Percentiles rank a stretch among this genome's conserved stretches.
Evolutionary conservation across 495 filamentous ascomycete species (phyloP).

Genomic region (Aspergillus ostianus): DNA sequence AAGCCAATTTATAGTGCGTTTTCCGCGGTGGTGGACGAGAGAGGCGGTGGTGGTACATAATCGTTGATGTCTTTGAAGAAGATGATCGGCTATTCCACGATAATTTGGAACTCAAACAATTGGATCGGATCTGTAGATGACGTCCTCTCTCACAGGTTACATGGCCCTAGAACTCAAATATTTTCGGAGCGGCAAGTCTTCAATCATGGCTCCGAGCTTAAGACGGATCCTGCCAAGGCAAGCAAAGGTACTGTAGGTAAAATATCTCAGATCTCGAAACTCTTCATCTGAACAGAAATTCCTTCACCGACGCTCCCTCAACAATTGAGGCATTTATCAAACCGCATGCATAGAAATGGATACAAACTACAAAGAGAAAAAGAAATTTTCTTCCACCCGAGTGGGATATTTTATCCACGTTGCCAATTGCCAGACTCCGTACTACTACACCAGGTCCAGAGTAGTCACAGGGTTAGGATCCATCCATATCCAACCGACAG

Average conservation of each 20-base stretch:
- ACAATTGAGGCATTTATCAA: conserved; percentile 7
- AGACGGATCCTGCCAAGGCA: not conserved
- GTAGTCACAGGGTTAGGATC: not conserved
- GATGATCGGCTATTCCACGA: not conserved
- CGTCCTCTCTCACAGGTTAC: not conserved
- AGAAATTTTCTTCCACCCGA: not conserved
- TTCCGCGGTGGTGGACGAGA: conserved; percentile 13
- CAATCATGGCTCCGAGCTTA: not conserved
- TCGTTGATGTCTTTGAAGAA: not conserved
- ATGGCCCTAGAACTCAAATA: not conserved
- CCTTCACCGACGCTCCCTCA: not conserved
- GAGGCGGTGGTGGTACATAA: no score
- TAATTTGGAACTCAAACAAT: not conserved
- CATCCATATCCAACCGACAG: not conserved
- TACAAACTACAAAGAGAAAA: not conserved
- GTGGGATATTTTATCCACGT: conserved; percentile 11
- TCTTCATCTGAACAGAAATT: not conserved
- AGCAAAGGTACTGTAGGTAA: not conserved
- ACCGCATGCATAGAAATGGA: not conserved
- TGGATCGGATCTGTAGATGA: not conserved
- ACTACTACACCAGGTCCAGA: no score
- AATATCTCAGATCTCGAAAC: no score
- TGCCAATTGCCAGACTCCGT: not conserved
- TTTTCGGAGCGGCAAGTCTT: not conserved
- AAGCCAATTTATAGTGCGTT: conserved; percentile 5